A percentile compares a stretch with the other conserved stretches of the same genome.
These are phyloP conservation scores for Zelopaecilomyces penicillatus DNA, from an alignment of 2,329 filamentous ascomycete species.

Conservation along the genomic window DNA sequence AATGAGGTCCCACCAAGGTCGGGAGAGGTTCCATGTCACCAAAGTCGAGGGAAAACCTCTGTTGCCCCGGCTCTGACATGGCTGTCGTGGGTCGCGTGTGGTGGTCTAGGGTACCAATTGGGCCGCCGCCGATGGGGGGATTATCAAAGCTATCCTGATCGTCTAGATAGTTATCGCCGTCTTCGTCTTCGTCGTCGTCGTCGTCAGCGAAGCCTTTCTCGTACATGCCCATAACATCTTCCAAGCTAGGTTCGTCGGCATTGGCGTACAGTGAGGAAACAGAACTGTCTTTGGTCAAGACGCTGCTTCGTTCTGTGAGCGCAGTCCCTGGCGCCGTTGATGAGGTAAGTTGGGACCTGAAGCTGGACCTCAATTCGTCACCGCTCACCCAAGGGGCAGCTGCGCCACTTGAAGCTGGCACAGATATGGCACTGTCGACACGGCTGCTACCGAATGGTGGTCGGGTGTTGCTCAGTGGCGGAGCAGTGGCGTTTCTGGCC, in stretches of 20 bases:
- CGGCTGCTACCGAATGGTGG: slow-evolving; percentile 17
- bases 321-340: slow-evolving; percentile 50
- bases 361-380: slow-evolving; percentile 47
- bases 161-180: slow-evolving; percentile 11
- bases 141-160: not conserved
- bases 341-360: slow-evolving; percentile 45
- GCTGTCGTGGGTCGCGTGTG: slow-evolving; percentile 18
- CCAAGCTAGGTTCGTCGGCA: slow-evolving; percentile 52
- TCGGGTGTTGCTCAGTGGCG: slow-evolving; percentile 19
- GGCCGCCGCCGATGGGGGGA: not conserved
- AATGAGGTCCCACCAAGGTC: slow-evolving; percentile 13
- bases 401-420: slow-evolving; percentile 22
- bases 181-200: slow-evolving; percentile 28
- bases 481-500: slow-evolving; percentile 19
- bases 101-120: slow-evolving; percentile 44
- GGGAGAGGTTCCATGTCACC: slow-evolving; percentile 4
- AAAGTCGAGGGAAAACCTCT: not conserved
- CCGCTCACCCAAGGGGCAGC: slow-evolving; percentile 40
- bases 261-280: slow-evolving; percentile 49
- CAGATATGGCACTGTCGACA: slow-evolving; percentile 31
- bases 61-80: slow-evolving; percentile 8
- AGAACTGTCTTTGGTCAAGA: slow-evolving; percentile 71
- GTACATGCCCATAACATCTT: slow-evolving; percentile 65
- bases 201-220: slow-evolving; percentile 51
- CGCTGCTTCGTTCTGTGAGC: slow-evolving; percentile 76